phyloP scores from a whole-genome alignment of 2,329 filamentous ascomycete species.

The Alternaria angustiovoidea region DNA sequence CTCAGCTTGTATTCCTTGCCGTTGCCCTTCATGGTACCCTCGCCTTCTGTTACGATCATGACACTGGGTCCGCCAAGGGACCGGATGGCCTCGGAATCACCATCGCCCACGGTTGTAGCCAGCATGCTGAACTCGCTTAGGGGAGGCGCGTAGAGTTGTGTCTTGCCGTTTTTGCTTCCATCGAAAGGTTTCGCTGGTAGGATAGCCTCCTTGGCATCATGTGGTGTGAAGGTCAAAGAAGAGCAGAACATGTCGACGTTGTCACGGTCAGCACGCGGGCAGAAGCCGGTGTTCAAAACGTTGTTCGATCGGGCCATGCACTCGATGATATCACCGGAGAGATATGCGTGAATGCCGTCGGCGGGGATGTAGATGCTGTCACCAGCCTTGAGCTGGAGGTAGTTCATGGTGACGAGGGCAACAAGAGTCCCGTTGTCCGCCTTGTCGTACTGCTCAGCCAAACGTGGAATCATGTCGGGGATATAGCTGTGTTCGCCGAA shows the following conservation, averaged over 20 bases:
- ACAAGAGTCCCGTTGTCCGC: conserved; percentile 73
- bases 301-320: conserved; percentile 81
- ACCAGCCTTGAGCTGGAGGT: conserved; percentile 69
- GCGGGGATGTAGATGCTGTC: conserved; percentile 75
- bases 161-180: conserved; percentile 66
- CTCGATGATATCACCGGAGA: conserved; percentile 77
- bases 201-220: conserved; percentile 64
- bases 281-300: conserved; percentile 78
- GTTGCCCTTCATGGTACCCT: conserved; percentile 64
- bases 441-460: conserved; percentile 70
- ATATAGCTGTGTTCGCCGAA: conserved; percentile 67
- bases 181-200: conserved; percentile 60
- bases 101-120: conserved; percentile 62
- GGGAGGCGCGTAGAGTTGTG: conserved; percentile 70
- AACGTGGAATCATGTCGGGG: conserved; percentile 68
- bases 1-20: conserved; percentile 63
- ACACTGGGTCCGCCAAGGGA: conserved; percentile 68
- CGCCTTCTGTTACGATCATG: conserved; percentile 68
- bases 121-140: conserved; percentile 78
- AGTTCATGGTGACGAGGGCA: conserved; percentile 78
- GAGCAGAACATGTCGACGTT: conserved; percentile 70
- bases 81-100: conserved; percentile 66
- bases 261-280: conserved; percentile 70
- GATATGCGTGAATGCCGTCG: conserved; percentile 77
- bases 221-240: conserved; percentile 70